phyloP scores from a whole-genome alignment of 495 filamentous ascomycete genomes.

The Aspergillus saccharolyticus region DNA sequence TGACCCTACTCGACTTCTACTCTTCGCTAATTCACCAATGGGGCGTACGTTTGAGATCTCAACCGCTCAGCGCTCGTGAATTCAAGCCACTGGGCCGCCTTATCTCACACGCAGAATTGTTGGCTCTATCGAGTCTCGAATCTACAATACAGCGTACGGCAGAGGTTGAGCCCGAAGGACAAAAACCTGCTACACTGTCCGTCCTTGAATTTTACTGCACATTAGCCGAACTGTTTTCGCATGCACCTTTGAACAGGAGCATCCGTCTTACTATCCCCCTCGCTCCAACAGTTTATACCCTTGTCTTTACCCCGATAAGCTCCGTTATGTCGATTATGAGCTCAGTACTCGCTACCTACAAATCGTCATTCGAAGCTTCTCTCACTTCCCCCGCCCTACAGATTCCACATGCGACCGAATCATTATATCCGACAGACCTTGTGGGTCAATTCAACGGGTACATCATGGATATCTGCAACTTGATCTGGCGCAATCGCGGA shows the following conservation, averaged over 20 bases:
- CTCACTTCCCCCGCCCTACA: slow-evolving; percentile 40
- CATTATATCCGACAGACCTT: slow-evolving; percentile 46
- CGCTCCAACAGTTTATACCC: slow-evolving; percentile 61
- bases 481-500: slow-evolving; percentile 74
- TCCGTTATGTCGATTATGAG: slow-evolving; percentile 67
- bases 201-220: slow-evolving; percentile 69
- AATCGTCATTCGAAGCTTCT: slow-evolving; percentile 66
- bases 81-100: slow-evolving; percentile 42
- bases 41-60: slow-evolving; percentile 43
- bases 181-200: slow-evolving; percentile 26
- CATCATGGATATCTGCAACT: slow-evolving; percentile 86
- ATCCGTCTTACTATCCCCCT: slow-evolving; percentile 64
- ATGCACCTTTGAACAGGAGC: slow-evolving; percentile 41
- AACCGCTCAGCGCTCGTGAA: slow-evolving; percentile 25
- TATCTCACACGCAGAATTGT: slow-evolving; percentile 53
- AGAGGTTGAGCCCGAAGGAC: neutral
- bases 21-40: slow-evolving; percentile 65
- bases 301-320: slow-evolving; percentile 59
- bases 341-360: slow-evolving; percentile 61
- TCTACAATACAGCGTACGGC: slow-evolving; percentile 20
- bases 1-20: slow-evolving; percentile 63
- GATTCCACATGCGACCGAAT: slow-evolving; percentile 23
- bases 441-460: slow-evolving; percentile 76
- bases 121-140: slow-evolving; percentile 60
- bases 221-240: slow-evolving; percentile 50